phyloP scores from a whole-genome alignment of 192 early-diverging fungal species.

The Podila epicladia region DNA sequence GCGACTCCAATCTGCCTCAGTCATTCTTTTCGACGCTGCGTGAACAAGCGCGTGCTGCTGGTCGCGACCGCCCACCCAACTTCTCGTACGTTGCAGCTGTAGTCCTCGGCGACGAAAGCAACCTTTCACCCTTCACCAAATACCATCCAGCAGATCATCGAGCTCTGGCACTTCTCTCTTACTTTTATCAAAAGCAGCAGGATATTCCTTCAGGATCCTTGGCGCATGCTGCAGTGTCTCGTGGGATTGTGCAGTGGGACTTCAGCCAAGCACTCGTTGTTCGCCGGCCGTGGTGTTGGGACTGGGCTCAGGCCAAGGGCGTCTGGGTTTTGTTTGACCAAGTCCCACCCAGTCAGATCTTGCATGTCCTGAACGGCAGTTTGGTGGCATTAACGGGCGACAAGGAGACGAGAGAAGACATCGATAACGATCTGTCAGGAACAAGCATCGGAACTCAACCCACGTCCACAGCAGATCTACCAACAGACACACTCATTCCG shows the following conservation, averaged over 20 bases:
- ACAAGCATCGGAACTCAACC: not conserved
- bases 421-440: not conserved
- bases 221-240: slow-evolving; percentile 5
- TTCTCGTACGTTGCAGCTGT: slow-evolving; percentile 23
- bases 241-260: slow-evolving; percentile 55
- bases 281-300: slow-evolving; percentile 65
- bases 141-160: slow-evolving; percentile 73
- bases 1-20: slow-evolving; percentile 52
- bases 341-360: slow-evolving; percentile 79
- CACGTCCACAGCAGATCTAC: not conserved
- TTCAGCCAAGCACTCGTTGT: slow-evolving; percentile 64
- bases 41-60: slow-evolving; percentile 19
- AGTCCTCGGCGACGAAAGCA: slow-evolving; percentile 19
- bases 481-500: slow-evolving; percentile 7
- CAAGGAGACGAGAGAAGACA: slow-evolving; percentile 12
- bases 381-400: slow-evolving; percentile 82
- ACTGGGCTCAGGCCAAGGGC: slow-evolving; percentile 65
- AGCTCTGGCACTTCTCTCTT: slow-evolving; percentile 69
- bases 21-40: slow-evolving; percentile 58
- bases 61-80: slow-evolving; percentile 7
- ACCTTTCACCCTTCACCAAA: slow-evolving; percentile 54
- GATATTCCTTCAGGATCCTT: not conserved
- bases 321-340: slow-evolving; percentile 79
- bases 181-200: slow-evolving; percentile 65
- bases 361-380: slow-evolving; percentile 86